Evolutionary conservation across 495 filamentous ascomycete species (phyloP).

Genomic region (Trichoderma virens): DNA sequence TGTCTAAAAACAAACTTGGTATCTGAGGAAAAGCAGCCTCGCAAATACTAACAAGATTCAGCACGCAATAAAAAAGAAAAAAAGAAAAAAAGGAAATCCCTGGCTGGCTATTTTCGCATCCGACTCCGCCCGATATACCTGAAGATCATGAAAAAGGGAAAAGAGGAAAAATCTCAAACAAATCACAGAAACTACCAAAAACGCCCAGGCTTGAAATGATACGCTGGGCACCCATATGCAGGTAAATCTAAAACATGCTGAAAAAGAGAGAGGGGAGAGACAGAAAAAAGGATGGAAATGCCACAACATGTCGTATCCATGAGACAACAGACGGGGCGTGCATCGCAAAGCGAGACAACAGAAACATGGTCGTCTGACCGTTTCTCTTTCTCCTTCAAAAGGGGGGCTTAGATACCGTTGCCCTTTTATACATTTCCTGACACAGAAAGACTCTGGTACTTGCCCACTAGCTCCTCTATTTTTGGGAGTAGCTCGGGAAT

Average conservation of each 20-base stretch:
- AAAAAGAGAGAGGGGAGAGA: not conserved
- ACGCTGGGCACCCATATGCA: not conserved
- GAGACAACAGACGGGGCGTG: no score
- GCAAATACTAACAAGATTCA: not conserved
- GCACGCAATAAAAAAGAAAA: not conserved
- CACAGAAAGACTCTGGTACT: slow-evolving; percentile 15
- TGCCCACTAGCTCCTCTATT: slow-evolving; percentile 46
- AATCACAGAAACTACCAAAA: not conserved
- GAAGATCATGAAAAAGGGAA: not conserved
- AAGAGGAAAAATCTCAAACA: not conserved
- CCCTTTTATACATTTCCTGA: slow-evolving; percentile 5
- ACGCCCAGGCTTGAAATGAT: not conserved
- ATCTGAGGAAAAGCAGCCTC: not conserved
- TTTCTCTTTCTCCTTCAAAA: no score
- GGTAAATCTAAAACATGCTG: not conserved
- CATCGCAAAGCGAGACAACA: not conserved
- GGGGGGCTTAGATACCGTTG: not conserved
- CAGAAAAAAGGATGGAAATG: not conserved
- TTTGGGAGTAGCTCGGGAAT: slow-evolving; percentile 63
- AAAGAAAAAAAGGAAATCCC: not conserved
- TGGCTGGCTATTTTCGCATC: not conserved
- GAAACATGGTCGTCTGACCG: not conserved
- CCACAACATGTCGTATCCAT: no score
- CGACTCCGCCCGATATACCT: not conserved
- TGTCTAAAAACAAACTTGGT: slow-evolving; percentile 1